These are phyloP conservation scores for Acanthamoeba sp. DNA, from an alignment of 208 protist genomes.

Conservation along the genomic window DNA sequence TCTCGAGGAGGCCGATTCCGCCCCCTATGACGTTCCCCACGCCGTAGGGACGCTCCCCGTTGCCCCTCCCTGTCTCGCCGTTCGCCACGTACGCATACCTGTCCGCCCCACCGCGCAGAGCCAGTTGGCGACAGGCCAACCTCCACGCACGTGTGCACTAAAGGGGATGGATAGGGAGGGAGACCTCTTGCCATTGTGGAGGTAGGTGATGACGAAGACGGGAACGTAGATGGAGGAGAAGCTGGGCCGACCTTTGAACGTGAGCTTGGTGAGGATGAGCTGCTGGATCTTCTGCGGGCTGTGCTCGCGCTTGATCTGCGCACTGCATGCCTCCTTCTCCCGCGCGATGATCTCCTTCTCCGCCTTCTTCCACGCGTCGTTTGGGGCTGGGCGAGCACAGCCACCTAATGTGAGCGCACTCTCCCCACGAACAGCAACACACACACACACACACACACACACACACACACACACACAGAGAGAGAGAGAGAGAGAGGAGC, in stretches of 20 bases:
- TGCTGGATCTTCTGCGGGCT: constrained; percentile 64
- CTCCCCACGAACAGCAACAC: background rate
- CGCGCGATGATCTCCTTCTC: constrained; percentile 55
- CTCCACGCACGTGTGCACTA: too few relatives aligned
- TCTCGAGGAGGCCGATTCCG: constrained; percentile 43
- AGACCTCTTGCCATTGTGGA: constrained; percentile 49
- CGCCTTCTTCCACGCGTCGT: constrained; percentile 70
- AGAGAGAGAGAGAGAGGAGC: background rate
- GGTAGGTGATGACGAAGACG: constrained; percentile 56
- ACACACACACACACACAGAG: background rate
- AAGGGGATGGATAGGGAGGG: background rate
- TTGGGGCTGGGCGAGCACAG: background rate
- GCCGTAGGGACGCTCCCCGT: constrained; percentile 63
- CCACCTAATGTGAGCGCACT: too few relatives aligned
- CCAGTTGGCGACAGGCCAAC: too few relatives aligned
- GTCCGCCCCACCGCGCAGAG: background rate
- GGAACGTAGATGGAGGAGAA: constrained; percentile 50
- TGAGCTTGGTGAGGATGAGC: constrained; percentile 66
- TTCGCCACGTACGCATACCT: constrained; percentile 55
- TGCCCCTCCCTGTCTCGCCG: constrained; percentile 17
- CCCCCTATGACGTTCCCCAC: constrained; percentile 55
- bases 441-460: background rate
- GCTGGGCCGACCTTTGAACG: constrained; percentile 55
- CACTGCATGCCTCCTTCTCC: constrained; percentile 50
- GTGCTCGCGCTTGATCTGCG: constrained; percentile 65